Evolutionary conservation across 352 stramenopile genomes (phyloP), one percentile per base, ranked within the genome.

Genomic region (Saprolegnia diclina): DNA sequence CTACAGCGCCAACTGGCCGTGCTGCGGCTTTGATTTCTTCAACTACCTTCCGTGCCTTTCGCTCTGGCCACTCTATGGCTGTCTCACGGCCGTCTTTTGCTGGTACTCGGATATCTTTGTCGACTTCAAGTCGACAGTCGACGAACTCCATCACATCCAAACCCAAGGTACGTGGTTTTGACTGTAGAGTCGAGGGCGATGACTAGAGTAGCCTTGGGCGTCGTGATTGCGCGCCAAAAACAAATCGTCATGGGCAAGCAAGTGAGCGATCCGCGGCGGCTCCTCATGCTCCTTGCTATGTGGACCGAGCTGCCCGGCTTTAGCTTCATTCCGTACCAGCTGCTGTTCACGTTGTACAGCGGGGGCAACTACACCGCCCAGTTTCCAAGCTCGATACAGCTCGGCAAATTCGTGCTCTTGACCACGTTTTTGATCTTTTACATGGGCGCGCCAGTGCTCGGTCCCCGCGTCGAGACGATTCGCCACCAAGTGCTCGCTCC

Each of bases 61-160:
- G 7, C 61, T 67, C 29, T 67, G 61, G 61, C 19, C 5, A 11
- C 40, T 67, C 44, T 67, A 45, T 22, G 14, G 22, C 19, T 18
- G 16, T 6, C 18, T 67, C 13, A 45, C 38, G 10, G 14, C 9
- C 11, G 38, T 35, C n/a, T 67, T 67, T 56, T 56, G 26, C 14
- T 56, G 44, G 48, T 56, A 56, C 48, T 56, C 61, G 13, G 45
- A 57, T 61, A 24, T 67, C 32, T 57, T 56, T 16, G 14, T 18
- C 24, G 61, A 67, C 14, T 21, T 67, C 32, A 0, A 24, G 14
- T 56, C 26, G 19, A 67, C 26, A 0, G 38, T 67, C 32, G 61
- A 67, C 19, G 61, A 67, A 7, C 38, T 67, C 14, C 61, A 67
- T 4, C 26, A 67, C 35, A 67, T 67, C 24, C 61, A 53, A 0